These are phyloP conservation scores for Crithidia bombi DNA, from an alignment of 208 protist species.

Conservation along the genomic window DNA sequence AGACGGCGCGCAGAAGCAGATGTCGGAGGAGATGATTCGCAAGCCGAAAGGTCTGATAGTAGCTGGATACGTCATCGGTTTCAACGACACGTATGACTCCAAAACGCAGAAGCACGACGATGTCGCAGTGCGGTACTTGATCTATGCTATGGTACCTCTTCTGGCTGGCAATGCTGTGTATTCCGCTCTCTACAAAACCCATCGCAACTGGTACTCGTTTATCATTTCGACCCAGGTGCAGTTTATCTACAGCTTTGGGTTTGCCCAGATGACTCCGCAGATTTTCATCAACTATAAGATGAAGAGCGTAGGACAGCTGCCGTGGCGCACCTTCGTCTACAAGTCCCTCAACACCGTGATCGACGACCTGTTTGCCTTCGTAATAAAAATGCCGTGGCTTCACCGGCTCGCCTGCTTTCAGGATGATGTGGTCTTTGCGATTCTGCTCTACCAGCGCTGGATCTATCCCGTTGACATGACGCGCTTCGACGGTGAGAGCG, in stretches of 20 bases:
- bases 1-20: neutral
- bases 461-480: constrained; percentile 97
- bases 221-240: constrained; percentile 85
- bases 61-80: constrained; percentile 52
- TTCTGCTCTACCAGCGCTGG: constrained; percentile 98
- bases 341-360: constrained; percentile 99
- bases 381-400: constrained; percentile 98
- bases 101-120: constrained; percentile 92
- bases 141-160: constrained; percentile 92
- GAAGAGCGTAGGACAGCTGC: constrained; percentile 98
- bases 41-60: constrained; percentile 17
- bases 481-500: constrained; percentile 57
- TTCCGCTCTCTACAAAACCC: constrained; percentile 92
- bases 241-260: constrained; percentile 95
- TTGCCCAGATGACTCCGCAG: constrained; percentile 99
- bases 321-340: constrained; percentile 98
- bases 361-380: constrained; percentile 99
- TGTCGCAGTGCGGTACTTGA: constrained; percentile 94
- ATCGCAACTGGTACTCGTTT: constrained; percentile 96
- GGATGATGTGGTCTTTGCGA: constrained; percentile 98
- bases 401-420: constrained; percentile 98
- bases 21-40: neutral
- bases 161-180: constrained; percentile 95
- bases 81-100: constrained; percentile 72
- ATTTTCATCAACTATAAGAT: constrained; percentile 99